Evolutionary conservation across 192 early-diverging fungal species (phyloP), one percentile per base, ranked within the genome.

Genomic region (Pilobolus umbonatus): DNA sequence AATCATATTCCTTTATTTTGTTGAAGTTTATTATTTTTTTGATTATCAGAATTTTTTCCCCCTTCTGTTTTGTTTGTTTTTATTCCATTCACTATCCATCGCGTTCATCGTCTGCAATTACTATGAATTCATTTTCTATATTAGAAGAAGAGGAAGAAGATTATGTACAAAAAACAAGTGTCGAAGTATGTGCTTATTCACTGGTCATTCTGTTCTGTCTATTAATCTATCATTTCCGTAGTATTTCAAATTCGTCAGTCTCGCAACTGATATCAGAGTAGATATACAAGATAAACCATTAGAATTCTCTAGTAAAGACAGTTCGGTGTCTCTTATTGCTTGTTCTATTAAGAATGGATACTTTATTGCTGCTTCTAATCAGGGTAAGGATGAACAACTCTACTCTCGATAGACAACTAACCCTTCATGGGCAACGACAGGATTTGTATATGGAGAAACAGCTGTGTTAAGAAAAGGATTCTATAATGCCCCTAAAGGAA

Each of bases 261-360:
- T 65, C 24, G 64, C 59, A 21, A 14, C 74, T 53, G 62, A 80
- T 67, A 52, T 70, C 57, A 61, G 75, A 55, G 64, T 80, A 48
- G 3, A 64, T 45, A 15, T 76, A 50, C 38, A 69, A 57, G 63
- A 72, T 42, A 34, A 68, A 24, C 21, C 55, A 26, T 60, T 71
- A 36, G 30, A 67, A 22, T 45, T 28, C 2, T n/a, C 43, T 7
- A 59, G 74, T 0, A 79, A 77, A 9, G 75, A 80, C 5, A 57
- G 74, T 14, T 65, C 73, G 43, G 73, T 75, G 2, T 76, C 72
- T 24, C 62, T 88, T 14, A 72, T 90, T 42, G 80, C 64, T 0
- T 71, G 81, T 7, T 88, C 86, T 26, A 85, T 77, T 55, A 77
- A 42, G n/a, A 80, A 77, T 60, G 86, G 85, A 1, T 90, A 81